Base-by-base conservation (phyloP, 1,284 basidiomycete genomes). In the Tetrapyrgos nigripes region DNA sequence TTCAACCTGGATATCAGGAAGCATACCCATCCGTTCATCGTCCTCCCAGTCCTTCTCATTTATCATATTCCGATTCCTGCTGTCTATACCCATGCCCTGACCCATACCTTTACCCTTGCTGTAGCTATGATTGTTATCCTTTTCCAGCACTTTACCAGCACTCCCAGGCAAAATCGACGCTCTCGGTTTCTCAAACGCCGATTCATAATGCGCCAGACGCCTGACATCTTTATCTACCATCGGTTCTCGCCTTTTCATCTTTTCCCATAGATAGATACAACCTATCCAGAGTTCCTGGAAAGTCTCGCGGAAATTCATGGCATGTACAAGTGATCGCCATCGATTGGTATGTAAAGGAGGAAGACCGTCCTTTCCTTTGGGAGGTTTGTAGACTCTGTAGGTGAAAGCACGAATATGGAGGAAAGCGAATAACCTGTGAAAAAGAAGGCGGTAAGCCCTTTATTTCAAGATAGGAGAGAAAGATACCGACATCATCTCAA, bases 331-430 rank as follows among this genome's bases (percentile, higher is more conserved):
- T 2, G 87, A 80, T 29, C 77, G 78, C 63, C 82, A 70, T 23
- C 83, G 82, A 11, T 82, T 75, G 5, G 85, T 88, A 21, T 72
- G 75, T 35, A 69, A 61, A 4, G 74, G 70, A 40, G 68, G 66
- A 1, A 73, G 65, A 3, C 66, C 70, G 17, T 40, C 37, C 27
- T 68, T 70, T 2, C 73, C 69, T 14, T 66, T 62, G 13, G 68
- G 68, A 28, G 83, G 82, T 61, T 83, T 82, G 72, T 93, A 93
- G 17, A 84, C 83, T 60, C 83, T 83, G 72, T 93, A 93, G 13
- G 84, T 83, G 76, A 92, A 94, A 1, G 90, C 90, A 49, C 82
- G 81, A 73, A 94, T 79, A 70, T 94, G 91, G 5, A 92, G 69
- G 53, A 91, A 83, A 2, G 85, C 87, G 65, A 91, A 89, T 27